phyloP scores from a whole-genome alignment of 2,329 filamentous ascomycete genomes.

The Fusarium verticillioides region DNA sequence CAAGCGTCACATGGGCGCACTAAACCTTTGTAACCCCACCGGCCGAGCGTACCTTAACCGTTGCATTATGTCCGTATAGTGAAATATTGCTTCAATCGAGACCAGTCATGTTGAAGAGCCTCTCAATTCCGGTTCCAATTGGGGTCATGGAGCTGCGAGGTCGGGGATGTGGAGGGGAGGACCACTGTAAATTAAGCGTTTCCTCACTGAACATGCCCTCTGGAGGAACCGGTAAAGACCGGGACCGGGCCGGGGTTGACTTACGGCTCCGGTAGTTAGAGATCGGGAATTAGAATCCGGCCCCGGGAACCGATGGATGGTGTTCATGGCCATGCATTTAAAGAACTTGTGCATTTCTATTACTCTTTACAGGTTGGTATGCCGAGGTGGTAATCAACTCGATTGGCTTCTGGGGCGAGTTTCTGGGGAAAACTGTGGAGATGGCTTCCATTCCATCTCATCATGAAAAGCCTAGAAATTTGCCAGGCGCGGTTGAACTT shows the following conservation, averaged over 20 bases:
- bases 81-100: background rate
- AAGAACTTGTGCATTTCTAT: background rate
- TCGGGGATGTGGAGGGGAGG: conserved; percentile 19
- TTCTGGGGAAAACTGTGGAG: conserved; percentile 32
- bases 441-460: background rate
- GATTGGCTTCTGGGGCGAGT: background rate
- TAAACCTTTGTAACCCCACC: conserved; percentile 37
- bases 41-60: conserved; percentile 3
- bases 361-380: conserved; percentile 21
- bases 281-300: conserved; percentile 26
- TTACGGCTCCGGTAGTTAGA: conserved; percentile 7
- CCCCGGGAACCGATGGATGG: conserved; percentile 37
- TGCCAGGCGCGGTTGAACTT: background rate
- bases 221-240: conserved; percentile 38
- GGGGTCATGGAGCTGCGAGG: conserved; percentile 23
- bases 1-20: conserved; percentile 41
- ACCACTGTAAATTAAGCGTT: background rate
- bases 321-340: background rate
- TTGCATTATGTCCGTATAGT: conserved; percentile 7
- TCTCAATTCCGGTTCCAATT: conserved; percentile 16
- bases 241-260: conserved; percentile 30
- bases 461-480: conserved; percentile 1
- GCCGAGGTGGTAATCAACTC: background rate
- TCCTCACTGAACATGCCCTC: conserved; percentile 1
- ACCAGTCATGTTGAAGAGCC: conserved; percentile 5